These are phyloP conservation scores for Pichia sp. DNA, from an alignment of 1,139 yeast genomes.

Conservation along the genomic window DNA sequence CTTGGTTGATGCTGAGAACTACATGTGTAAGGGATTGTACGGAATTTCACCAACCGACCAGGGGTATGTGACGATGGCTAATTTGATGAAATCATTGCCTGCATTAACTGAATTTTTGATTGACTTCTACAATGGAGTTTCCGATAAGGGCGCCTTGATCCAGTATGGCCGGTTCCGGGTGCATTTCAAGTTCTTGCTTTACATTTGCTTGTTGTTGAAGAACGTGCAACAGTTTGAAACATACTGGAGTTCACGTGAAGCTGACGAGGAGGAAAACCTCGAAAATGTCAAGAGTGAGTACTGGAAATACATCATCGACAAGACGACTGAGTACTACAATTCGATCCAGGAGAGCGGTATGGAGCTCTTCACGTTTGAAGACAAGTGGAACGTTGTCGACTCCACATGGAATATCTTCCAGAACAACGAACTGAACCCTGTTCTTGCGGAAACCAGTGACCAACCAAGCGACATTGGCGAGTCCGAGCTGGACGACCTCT, in stretches of 20 bases:
- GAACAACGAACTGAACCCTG: background rate
- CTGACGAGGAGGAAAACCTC: background rate
- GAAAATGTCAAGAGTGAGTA: conserved; percentile 3
- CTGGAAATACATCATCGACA: conserved; percentile 12
- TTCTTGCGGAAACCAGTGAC: background rate
- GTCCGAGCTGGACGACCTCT: conserved; percentile 3
- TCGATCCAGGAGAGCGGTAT: background rate
- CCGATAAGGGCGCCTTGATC: conserved; percentile 4
- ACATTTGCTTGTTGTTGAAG: conserved; percentile 21
- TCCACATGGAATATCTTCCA: conserved; percentile 10
- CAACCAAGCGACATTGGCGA: background rate
- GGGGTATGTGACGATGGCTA: background rate
- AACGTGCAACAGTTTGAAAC: conserved; percentile 8
- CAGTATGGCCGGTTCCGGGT: conserved; percentile 18
- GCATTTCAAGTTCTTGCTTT: conserved; percentile 18
- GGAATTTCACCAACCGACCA: background rate
- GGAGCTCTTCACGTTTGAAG: background rate
- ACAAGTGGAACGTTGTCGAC: background rate
- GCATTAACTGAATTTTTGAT: conserved; percentile 18
- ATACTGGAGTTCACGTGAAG: background rate
- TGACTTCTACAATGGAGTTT: conserved; percentile 16
- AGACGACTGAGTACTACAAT: conserved; percentile 3
- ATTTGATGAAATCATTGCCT: conserved; percentile 4
- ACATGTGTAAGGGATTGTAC: conserved; percentile 6
- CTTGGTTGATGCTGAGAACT: conserved; percentile 7